Base-by-base conservation (phyloP, 208 protist species). In the Leishmania gerbilli region DNA sequence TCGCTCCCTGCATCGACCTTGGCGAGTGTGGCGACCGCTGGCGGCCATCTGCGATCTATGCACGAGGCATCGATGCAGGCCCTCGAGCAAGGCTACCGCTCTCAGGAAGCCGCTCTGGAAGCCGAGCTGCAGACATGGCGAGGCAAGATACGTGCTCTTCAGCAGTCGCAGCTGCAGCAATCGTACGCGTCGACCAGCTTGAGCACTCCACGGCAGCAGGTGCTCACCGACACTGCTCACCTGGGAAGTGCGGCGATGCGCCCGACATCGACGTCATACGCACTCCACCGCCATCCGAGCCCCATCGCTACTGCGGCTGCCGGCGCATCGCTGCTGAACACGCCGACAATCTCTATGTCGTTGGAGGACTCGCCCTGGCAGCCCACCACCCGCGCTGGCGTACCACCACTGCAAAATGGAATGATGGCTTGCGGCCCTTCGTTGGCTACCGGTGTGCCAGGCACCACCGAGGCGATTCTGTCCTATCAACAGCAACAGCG, bases 71-170 rank as follows among this genome's bases (percentile, higher is more conserved):
- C 83, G 19, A 78, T 89, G 74, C 78, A 49, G 49, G 83, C 83
- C 34, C 34, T 91, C 11, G 87, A 91, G 71, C 83, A 89, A 31
- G 65, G 75, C 65, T 91, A 84, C 81, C 77, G 80, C 42, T 77
- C 80, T 3, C 87, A 91, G 71, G 82, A 91, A 62, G 51, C 75
- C 15, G 81, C 81, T 4, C 74, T 88, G 21, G 80, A 84, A 55
- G 67, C 40, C 34, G 87, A 91, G 67, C 71, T 86, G 78, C 77
- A 62, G 56, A 24, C 40, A 40, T 86, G 79, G 82, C 83, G 76
- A 17, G 34, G 49, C 7, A 81, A 87, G 62, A 71, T 51, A 40
- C 75, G 76, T 37, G 71, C 78, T 13, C 75, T 84, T 8, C 60
- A 79, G 56, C 64, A 76, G 31, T 51, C 67, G 21, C 81, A 53